Percentiles rank a stretch among this genome's conserved stretches.
These are phyloP conservation scores for Saccharomyces hybrid DNA, from an alignment of 1,139 yeast genomes.

Conservation along the genomic window DNA sequence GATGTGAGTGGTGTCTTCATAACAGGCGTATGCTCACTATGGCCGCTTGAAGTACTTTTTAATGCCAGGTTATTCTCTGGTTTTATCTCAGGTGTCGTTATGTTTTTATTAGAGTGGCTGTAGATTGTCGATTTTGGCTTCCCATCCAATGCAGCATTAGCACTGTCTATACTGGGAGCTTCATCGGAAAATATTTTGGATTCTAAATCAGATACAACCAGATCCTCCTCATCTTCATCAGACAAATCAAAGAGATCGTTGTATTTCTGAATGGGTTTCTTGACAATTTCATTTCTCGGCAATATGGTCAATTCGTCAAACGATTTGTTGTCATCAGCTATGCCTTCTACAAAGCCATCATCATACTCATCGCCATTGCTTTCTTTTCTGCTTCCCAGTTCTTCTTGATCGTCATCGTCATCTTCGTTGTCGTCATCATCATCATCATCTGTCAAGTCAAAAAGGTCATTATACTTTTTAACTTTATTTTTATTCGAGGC, in stretches of 20 bases:
- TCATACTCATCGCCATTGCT: not conserved
- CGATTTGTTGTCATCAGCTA: not conserved
- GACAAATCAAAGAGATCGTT: slow-evolving; percentile 24
- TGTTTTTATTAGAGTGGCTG: not conserved
- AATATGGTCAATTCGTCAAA: too few relatives aligned
- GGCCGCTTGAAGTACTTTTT: not conserved
- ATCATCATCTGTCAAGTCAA: slow-evolving; percentile 12
- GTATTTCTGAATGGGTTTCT: slow-evolving; percentile 14
- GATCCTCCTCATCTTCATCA: slow-evolving; percentile 17
- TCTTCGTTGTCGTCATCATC: slow-evolving; percentile 1
- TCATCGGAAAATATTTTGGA: not conserved
- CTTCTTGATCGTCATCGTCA: not conserved
- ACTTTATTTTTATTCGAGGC: slow-evolving; percentile 7
- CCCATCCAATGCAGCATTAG: not conserved
- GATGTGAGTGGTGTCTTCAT: not conserved
- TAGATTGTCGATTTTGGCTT: not conserved
- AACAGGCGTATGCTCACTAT: not conserved
- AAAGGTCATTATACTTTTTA: slow-evolving; percentile 10
- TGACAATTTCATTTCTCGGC: not conserved
- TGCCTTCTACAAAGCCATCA: not conserved
- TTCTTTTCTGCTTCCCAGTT: not conserved
- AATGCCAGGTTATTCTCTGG: not conserved
- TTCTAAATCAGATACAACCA: not conserved
- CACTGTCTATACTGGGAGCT: not conserved
- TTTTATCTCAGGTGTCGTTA: not conserved